phyloP scores from a whole-genome alignment of 2,329 filamentous ascomycete species.

The Paecilomyces sp. region DNA sequence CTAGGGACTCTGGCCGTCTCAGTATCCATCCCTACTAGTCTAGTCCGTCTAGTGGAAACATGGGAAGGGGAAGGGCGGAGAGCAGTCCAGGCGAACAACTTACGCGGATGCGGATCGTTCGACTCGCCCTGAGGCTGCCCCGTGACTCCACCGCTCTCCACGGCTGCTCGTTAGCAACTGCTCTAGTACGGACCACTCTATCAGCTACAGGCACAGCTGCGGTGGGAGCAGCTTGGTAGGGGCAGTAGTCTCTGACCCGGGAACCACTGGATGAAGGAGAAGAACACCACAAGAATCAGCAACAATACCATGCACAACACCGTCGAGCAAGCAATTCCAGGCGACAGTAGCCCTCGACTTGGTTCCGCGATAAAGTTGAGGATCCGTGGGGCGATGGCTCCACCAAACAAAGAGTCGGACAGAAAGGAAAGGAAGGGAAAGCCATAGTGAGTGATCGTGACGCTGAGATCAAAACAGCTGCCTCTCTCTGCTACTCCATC shows the following conservation, averaged over 20 bases:
- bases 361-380: neutral
- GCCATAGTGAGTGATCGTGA: neutral
- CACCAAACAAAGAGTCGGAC: neutral
- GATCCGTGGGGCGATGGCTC: neutral
- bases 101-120: neutral
- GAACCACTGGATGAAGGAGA: neutral
- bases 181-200: neutral
- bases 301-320: neutral
- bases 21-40: too few species aligned
- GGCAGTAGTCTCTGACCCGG: too few species aligned
- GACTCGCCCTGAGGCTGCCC: neutral
- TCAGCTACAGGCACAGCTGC: too few species aligned
- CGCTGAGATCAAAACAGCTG: neutral
- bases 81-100: neutral
- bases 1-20: too few species aligned
- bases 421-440: neutral
- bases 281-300: neutral
- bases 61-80: neutral
- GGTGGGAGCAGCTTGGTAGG: too few species aligned
- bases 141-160: neutral
- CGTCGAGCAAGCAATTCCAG: neutral
- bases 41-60: too few species aligned
- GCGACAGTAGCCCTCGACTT: neutral
- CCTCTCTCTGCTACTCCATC: neutral
- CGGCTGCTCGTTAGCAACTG: neutral